Conservation (phyloP, 2,329 filamentous ascomycete species). For the Davidsoniella australis region DNA sequence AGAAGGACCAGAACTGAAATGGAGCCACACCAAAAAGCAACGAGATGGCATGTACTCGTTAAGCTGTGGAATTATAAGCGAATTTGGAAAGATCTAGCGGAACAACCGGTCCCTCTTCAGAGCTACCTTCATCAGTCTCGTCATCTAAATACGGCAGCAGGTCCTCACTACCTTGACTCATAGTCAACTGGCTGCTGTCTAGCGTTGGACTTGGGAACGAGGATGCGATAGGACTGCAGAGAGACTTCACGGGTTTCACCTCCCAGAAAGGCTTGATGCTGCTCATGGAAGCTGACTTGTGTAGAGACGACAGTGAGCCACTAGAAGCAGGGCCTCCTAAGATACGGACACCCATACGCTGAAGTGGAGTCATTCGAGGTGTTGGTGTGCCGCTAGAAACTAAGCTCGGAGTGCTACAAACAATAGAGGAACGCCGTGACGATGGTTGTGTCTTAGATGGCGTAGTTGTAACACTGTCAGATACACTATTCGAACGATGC, state of each 20-base stretch:
- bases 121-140: conserved; percentile 22
- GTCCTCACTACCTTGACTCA: conserved; percentile 34
- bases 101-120: neutral
- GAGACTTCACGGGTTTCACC: neutral
- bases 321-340: conserved; percentile 14
- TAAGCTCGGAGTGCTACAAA: conserved; percentile 14
- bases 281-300: conserved; percentile 3
- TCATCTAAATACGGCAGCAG: conserved; percentile 37
- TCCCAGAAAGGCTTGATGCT: conserved; percentile 11
- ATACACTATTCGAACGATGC: neutral
- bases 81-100: conserved; percentile 9
- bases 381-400: conserved; percentile 18
- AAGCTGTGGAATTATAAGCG: neutral
- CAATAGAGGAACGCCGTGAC: conserved; percentile 19
- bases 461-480: neutral
- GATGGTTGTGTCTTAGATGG: conserved; percentile 16
- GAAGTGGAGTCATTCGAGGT: conserved; percentile 31
- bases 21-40: neutral
- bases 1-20: no score
- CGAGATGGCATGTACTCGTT: neutral
- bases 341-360: conserved; percentile 34
- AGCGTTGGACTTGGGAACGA: neutral
- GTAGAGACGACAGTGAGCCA: neutral
- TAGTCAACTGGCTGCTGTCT: neutral
- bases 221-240: neutral